These are phyloP conservation scores for Candida palmyrensis DNA, from an alignment of 805 yeast species.

Conservation along the genomic window DNA sequence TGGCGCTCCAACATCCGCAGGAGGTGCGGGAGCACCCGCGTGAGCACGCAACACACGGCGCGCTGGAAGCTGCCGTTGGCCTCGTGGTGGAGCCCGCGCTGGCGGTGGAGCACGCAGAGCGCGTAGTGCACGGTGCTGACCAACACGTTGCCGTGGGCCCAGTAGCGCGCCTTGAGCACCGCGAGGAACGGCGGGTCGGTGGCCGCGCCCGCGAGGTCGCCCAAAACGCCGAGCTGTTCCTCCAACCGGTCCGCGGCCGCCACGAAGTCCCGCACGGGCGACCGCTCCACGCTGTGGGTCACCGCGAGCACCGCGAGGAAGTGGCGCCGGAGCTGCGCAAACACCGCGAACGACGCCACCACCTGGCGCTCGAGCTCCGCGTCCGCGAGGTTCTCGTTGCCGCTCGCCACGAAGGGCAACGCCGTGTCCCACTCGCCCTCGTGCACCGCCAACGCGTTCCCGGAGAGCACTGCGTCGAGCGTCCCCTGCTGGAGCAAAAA, in stretches of 20 bases:
- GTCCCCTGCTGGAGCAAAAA: slow-evolving; percentile 40
- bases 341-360: neutral
- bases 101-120: too few species aligned
- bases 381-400: slow-evolving; percentile 7
- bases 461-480: slow-evolving; percentile 38
- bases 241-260: neutral
- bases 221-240: neutral
- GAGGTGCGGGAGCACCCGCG: too few species aligned
- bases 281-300: too few species aligned
- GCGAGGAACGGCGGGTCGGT: neutral
- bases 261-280: slow-evolving; percentile 1
- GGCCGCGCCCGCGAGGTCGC: neutral
- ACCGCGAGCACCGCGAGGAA: neutral
- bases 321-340: neutral
- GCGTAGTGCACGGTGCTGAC: too few species aligned
- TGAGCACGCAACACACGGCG: too few species aligned
- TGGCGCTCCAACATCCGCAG: too few species aligned
- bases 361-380: slow-evolving; percentile 6
- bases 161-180: too few species aligned
- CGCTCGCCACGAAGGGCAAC: slow-evolving; percentile 26
- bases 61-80: too few species aligned
- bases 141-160: too few species aligned
- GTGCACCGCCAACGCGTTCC: slow-evolving; percentile 38
- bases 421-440: slow-evolving; percentile 42
- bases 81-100: too few species aligned